A percentile compares a stretch with the other conserved stretches of the same genome.
phyloP scores from a whole-genome alignment of 345 rosid genomes.

The Psidium guajava region DNA sequence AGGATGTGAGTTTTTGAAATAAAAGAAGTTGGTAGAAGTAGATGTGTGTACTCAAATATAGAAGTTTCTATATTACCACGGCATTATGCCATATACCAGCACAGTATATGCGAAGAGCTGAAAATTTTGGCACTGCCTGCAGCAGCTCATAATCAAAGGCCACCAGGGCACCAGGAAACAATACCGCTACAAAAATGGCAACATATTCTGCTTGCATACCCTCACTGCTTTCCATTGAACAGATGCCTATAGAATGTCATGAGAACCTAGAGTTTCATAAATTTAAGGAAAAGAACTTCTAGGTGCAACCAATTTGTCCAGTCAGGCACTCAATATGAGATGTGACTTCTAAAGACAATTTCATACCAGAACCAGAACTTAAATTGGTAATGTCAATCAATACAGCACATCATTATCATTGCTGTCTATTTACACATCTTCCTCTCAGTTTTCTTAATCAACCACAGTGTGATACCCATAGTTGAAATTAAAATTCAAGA shows the following conservation, averaged over 20 bases:
- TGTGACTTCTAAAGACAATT: neutral
- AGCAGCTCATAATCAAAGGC: constrained; percentile 64
- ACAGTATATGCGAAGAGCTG: constrained; percentile 67
- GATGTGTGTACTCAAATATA: neutral
- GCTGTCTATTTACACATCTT: neutral
- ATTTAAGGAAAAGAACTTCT: neutral
- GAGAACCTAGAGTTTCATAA: constrained; percentile 4
- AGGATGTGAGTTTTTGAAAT: neutral
- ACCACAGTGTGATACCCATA: neutral
- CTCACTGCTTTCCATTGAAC: constrained; percentile 64
- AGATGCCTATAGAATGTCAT: constrained; percentile 22
- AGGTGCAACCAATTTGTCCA: neutral
- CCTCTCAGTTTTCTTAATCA: neutral
- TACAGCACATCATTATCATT: neutral
- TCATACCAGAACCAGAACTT: neutral
- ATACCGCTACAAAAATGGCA: constrained; percentile 67
- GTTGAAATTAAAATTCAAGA: neutral
- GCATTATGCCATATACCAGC: constrained; percentile 98
- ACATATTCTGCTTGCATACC: constrained; percentile 72
- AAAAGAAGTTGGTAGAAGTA: neutral
- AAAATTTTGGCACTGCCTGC: constrained; percentile 33
- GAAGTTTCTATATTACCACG: constrained; percentile 32
- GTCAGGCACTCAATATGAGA: neutral
- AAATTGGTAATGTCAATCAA: neutral
- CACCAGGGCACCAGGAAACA: constrained; percentile 89